Evolutionary conservation across 108 stramenopile genomes (phyloP), one percentile per base, ranked within the genome.

Genomic region (Pinguiococcus pyrenoidosus): DNA sequence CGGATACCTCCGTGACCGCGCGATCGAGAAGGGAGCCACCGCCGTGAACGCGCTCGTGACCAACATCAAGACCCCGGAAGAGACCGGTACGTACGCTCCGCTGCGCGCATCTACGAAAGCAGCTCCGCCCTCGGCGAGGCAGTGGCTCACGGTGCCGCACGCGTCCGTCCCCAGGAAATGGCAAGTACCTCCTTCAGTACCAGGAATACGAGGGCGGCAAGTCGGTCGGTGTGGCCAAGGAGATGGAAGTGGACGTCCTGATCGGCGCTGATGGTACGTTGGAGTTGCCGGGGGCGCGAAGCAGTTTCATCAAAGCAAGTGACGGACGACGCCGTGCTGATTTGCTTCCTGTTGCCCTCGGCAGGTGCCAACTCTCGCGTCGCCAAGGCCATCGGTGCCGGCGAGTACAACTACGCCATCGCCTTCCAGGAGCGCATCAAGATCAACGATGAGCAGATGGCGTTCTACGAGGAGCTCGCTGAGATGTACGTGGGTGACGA

Each of bases 401-500:
- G 92, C 30, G 66, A 78, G 40, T 94, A 94, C 82, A 94, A 94
- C 80, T 94, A 84, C 55, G 92, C 92, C 64, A 94, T 94, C 59
- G 92, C 92, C 32, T 94, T 94, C 83, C 92, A 94, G 76, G 92
- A 94, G 79, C 81, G 92, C 35, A 91, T 94, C 64, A 90, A 91
- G 75, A 89, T 94, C 68, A 60, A 81, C n/a, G 86, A 90, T 16
- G 85, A 94, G 22, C 77, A 93, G 79, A 94, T 94, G 92, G 62
- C 56, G 4, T 94, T 94, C 60, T 94, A 94, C 77, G 89, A 94
- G 65, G 91, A 90, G 69, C 83, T 90, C 78, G 85, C 89, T 9
- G 85, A 90, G 69, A 90, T 90, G 85, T 94, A 94, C 51, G 92
- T 94, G n/a, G 92, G 92, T 24, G 92, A 94, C 50, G 92, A 94